Evolutionary conservation across 257 asterid species (phyloP).

Genomic region (Apocynum venetum): DNA sequence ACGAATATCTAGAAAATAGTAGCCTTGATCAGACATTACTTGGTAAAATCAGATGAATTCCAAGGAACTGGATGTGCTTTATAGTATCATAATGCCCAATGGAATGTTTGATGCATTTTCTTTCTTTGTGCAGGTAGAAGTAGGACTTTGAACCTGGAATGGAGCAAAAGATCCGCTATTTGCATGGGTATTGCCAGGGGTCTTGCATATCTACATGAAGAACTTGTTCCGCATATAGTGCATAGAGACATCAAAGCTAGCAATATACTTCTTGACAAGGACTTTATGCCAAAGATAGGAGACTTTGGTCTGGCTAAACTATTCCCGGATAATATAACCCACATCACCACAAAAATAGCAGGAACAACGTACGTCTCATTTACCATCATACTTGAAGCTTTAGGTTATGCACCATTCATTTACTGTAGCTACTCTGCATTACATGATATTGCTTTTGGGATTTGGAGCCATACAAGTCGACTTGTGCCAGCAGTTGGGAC

Average conservation of each 20-base stretch:
- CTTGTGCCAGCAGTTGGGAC: not conserved
- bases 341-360: conserved; percentile 87
- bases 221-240: conserved; percentile 70
- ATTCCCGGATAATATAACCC: conserved; percentile 86
- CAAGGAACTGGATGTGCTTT: conserved; percentile 1
- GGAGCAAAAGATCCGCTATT: conserved; percentile 67
- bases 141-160: conserved; percentile 44
- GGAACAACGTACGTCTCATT: conserved; percentile 71
- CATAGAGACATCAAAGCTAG: conserved; percentile 96
- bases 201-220: conserved; percentile 86
- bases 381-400: conserved; percentile 7
- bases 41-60: conserved; percentile 38
- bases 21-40: conserved; percentile 74
- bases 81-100: not conserved
- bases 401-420: not conserved
- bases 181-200: conserved; percentile 82
- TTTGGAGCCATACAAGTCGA: not conserved
- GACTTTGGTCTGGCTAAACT: conserved; percentile 95
- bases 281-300: conserved; percentile 82
- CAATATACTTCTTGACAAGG: conserved; percentile 68
- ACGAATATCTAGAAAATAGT: conserved; percentile 68
- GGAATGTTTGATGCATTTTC: conserved; percentile 20
- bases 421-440: not conserved
- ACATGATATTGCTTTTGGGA: not conserved
- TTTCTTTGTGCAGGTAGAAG: conserved; percentile 39